Conservation (phyloP, 1,139 yeast species). For the Yamadazyma triangularis region DNA sequence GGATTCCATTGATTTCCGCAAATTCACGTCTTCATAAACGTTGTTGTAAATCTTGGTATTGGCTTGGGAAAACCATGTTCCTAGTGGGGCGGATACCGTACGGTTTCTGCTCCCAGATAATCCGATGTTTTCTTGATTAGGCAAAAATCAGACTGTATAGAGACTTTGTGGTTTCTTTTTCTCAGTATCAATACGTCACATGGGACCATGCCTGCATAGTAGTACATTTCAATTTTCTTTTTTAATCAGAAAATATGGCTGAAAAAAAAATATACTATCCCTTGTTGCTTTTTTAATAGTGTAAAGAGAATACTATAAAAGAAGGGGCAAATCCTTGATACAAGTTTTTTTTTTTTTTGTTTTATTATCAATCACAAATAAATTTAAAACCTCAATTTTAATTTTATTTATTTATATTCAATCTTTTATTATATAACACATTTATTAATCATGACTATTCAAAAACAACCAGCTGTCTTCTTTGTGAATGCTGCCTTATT, state of each 20-base stretch:
- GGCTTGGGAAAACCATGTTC: too few relatives aligned
- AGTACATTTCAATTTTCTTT: neutral
- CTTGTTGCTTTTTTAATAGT: neutral
- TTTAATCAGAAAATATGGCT: neutral
- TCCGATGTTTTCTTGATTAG: neutral
- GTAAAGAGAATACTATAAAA: too few relatives aligned
- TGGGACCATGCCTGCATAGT: neutral
- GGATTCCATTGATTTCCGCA: neutral
- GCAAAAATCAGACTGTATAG: too few relatives aligned
- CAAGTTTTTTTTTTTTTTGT: neutral
- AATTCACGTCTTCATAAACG: too few relatives aligned
- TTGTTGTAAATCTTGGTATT: too few relatives aligned
- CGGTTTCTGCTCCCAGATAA: neutral
- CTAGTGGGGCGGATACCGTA: neutral
- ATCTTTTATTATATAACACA: neutral
- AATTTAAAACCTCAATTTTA: neutral
- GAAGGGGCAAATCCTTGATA: neutral
- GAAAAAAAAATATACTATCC: neutral
- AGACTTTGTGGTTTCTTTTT: neutral
- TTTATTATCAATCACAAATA: slow-evolving; percentile 1
- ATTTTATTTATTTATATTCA: neutral
- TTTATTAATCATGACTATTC: slow-evolving; percentile 16
- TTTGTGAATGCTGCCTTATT: slow-evolving; percentile 54
- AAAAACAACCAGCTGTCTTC: slow-evolving; percentile 43
- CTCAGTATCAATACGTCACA: neutral